Evolutionary conservation across 768 basidiomycete species (phyloP), one percentile per base, ranked within the genome.

Genomic region (Flagelloscypha sp.): DNA sequence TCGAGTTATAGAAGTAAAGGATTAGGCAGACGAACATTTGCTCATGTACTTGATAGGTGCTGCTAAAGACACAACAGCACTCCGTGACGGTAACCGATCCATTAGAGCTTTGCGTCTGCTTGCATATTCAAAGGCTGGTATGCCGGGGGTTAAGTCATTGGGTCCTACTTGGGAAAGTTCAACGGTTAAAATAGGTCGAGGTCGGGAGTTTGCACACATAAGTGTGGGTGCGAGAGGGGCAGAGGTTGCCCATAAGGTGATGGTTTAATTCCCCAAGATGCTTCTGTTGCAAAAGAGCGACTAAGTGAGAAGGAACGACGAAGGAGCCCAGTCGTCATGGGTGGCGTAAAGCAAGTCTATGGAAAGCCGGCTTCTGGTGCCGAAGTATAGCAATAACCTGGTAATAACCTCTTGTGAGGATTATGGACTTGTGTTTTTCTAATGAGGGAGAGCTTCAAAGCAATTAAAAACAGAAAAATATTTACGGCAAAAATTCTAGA

Each of bases 1-100:
- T 6, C 11, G 20, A 19, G 30, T 17, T 30, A 48, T 7, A 47
- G 43, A 17, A 39, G 30, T 6, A 21, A 20, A 16, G 25, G 19
- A 37, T 23, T n/a, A 31, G 20, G n/a, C 27, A 29, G 40, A 73
- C 79, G 52, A 57, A 84, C 84, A 81, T 50, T 67, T 75, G 45
- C 74, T 80, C 82, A 92, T 89, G 54, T 82, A 89, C 57, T 90
- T 87, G 39, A 92, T 63, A 2, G 80, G 76, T 2, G 82, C 85
- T 5, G 86, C 81, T 7, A 84, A 69, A 13, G 77, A 76, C 4
- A 95, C 70, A 16, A 88, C 90, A 17, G 84, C 44, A 38, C 78
- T 79, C 30, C 75, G 72, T 11, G 78, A 75, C 0, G 85, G 86
- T 9, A 98, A 62, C 19, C 59, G 55, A 18, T 81, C 68, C 76